Percentiles rank a stretch among this genome's conserved stretches.
Evolutionary conservation across 352 stramenopile genomes (phyloP).

Genomic region (Peronosclerospora sorghi): DNA sequence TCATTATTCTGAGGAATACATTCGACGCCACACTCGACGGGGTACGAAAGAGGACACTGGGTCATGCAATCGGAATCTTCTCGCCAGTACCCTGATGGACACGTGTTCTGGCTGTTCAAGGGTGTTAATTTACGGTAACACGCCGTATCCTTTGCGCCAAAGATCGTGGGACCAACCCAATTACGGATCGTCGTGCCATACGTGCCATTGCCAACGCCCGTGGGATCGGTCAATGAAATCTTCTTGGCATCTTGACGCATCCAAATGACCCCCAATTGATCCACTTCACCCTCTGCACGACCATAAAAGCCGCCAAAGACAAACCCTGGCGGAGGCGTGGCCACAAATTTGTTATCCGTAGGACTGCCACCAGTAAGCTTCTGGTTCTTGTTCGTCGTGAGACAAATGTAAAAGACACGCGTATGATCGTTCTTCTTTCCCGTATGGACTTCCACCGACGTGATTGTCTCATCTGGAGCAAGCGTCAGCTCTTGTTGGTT

Average conservation of each 20-base stretch:
- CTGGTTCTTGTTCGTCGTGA: conserved; percentile 24
- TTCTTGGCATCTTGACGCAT: conserved; percentile 13
- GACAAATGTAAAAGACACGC: conserved; percentile 34
- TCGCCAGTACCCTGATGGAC: conserved; percentile 16
- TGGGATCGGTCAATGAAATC: conserved; percentile 9
- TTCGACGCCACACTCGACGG: conserved; percentile 14
- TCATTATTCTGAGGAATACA: conserved; percentile 21
- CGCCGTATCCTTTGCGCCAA: conserved; percentile 9
- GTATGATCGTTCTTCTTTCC: conserved; percentile 29
- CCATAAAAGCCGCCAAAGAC: conserved; percentile 15
- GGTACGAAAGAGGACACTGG: conserved; percentile 16
- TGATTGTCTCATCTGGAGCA: conserved; percentile 13
- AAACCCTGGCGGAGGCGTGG: conserved; percentile 13
- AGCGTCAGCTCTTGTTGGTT: conserved; percentile 26
- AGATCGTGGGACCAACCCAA: conserved; percentile 16
- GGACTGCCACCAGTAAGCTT: conserved; percentile 20
- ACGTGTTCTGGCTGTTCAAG: conserved; percentile 14
- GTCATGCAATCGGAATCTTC: conserved; percentile 9
- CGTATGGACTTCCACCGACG: conserved; percentile 30
- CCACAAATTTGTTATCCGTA: conserved; percentile 3
- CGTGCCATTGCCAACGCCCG: conserved; percentile 8
- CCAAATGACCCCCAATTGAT: conserved; percentile 19
- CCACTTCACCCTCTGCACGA: conserved; percentile 10
- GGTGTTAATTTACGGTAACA: conserved; percentile 13
- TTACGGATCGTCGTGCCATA: conserved; percentile 18